Evolutionary conservation across 108 stramenopile species (phyloP), one percentile per base, ranked within the genome.

Genomic region (Skeletonema menzelii): DNA sequence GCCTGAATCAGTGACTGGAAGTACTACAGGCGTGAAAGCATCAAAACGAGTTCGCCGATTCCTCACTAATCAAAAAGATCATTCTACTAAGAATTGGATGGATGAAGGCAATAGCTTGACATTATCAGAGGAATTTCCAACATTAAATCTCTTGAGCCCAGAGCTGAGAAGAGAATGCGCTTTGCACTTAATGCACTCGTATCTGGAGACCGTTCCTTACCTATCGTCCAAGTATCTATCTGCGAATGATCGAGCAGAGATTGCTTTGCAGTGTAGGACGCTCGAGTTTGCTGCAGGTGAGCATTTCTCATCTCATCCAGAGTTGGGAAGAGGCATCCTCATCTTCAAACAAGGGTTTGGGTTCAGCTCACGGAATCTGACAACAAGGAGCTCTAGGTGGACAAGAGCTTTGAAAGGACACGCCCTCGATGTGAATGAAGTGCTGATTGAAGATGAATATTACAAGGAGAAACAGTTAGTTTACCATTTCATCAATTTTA

Each of bases 151-250:
- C 19, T 37, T 82, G 26, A 67, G 72, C 1, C 81, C 71, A 12
- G 81, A 82, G 65, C 53, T 82, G 31, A 37, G 63, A 47, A 60
- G 56, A 31, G 32, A 73, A 4, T 77, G 65, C 28, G 65, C 49
- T 28, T 76, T 82, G 26, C 71, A 78, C 34, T 27, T 82, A 19
- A 30, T 49, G 15, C 71, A 77, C 47, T 7, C 63, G 13, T 57
- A 67, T 30, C 64, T 83, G 30, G 82, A 83, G 31, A 69, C 47
- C 27, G 62, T 77, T 14, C 82, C 82, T 15, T 83, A 83, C 35
- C 67, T 83, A n/a, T 83, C 82, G 13, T 79, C 82, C 5, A 83
- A 69, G 59, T 83, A 72, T 27, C 63, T 83, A 27, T 62, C 59
- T 24, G 67, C 71, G 13, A 67, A 83, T 17, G 82, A 79, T 19